Percentiles rank a stretch among this genome's conserved stretches.
Conservation (phyloP, 345 rosid genomes). For the Iberis pinnata region DNA sequence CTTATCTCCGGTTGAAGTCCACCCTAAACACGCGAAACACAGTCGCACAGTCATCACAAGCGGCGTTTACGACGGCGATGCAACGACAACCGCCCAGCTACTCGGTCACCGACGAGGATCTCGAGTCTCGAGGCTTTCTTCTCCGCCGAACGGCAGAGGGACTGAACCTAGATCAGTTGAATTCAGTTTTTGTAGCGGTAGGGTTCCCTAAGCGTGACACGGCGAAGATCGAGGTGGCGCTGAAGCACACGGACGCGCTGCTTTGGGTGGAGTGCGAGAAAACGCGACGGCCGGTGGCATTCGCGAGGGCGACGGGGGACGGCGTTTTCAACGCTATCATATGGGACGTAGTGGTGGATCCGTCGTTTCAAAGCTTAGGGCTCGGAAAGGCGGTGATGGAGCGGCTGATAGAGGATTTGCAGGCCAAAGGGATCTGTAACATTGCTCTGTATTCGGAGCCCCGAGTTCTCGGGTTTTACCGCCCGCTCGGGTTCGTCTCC, state of each 20-base stretch:
- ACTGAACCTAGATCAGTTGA: slow-evolving; percentile 68
- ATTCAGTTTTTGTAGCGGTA: slow-evolving; percentile 69
- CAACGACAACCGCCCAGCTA: slow-evolving; percentile 28
- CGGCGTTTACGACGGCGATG: slow-evolving; percentile 10
- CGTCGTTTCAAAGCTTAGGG: slow-evolving; percentile 73
- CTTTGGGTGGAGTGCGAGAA: slow-evolving; percentile 61
- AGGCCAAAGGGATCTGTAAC: slow-evolving; percentile 15
- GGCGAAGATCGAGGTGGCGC: slow-evolving; percentile 53
- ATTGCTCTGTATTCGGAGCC: slow-evolving; percentile 45
- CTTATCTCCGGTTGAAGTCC: slow-evolving; percentile 31
- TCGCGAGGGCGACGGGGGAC: slow-evolving; percentile 86
- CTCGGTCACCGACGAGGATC: slow-evolving; percentile 61
- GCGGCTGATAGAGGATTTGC: slow-evolving; percentile 54
- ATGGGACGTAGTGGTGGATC: slow-evolving; percentile 97
- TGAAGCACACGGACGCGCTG: slow-evolving; percentile 63
- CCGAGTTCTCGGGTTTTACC: slow-evolving; percentile 76
- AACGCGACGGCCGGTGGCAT: slow-evolving; percentile 68
- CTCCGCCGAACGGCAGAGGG: slow-evolving; percentile 54
- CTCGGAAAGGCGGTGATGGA: slow-evolving; percentile 88
- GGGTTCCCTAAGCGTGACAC: slow-evolving; percentile 91
- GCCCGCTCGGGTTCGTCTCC: slow-evolving; percentile 82
- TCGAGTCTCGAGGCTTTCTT: slow-evolving; percentile 57
- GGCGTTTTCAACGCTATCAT: slow-evolving; percentile 89
- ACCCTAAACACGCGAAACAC: slow-evolving; percentile 9
- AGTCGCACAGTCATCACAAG: slow-evolving; percentile 21